Conservation (phyloP, 441 rosid species). For the Pelargonium fulgidum region DNA sequence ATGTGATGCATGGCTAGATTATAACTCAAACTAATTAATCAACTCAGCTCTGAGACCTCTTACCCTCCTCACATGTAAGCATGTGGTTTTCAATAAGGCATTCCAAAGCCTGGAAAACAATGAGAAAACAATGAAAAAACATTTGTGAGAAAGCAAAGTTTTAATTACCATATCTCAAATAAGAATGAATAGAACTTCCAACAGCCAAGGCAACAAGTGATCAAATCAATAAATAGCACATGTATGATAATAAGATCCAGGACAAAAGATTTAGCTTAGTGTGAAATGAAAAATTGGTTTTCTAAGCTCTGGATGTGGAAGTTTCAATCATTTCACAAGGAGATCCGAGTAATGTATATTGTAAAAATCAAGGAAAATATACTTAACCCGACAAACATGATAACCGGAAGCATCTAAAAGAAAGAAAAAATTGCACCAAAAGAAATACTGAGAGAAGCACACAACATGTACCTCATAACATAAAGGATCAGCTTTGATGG, state of each 20-base stretch:
- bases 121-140: constrained; percentile 19
- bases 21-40: constrained; percentile 14
- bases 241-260: constrained; percentile 1
- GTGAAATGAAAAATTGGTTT: background rate
- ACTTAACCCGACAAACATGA: background rate
- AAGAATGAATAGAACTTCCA: background rate
- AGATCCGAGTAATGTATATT: constrained; percentile 2
- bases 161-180: background rate
- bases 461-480: constrained; percentile 72
- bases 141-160: constrained; percentile 16
- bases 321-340: background rate
- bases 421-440: background rate
- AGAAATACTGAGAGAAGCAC: constrained; percentile 5
- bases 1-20: background rate
- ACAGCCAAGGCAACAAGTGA: constrained; percentile 2
- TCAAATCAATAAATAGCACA: background rate
- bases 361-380: background rate
- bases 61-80: constrained; percentile 91
- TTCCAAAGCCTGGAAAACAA: constrained; percentile 70
- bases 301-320: background rate
- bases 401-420: background rate
- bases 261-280: background rate
- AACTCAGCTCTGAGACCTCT: constrained; percentile 9
- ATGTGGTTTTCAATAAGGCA: constrained; percentile 86
- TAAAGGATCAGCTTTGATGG: constrained; percentile 88